Percentiles rank a stretch among this genome's conserved stretches.
phyloP scores from a whole-genome alignment of 2,329 filamentous ascomycete species.

The Colletotrichum eleusines region DNA sequence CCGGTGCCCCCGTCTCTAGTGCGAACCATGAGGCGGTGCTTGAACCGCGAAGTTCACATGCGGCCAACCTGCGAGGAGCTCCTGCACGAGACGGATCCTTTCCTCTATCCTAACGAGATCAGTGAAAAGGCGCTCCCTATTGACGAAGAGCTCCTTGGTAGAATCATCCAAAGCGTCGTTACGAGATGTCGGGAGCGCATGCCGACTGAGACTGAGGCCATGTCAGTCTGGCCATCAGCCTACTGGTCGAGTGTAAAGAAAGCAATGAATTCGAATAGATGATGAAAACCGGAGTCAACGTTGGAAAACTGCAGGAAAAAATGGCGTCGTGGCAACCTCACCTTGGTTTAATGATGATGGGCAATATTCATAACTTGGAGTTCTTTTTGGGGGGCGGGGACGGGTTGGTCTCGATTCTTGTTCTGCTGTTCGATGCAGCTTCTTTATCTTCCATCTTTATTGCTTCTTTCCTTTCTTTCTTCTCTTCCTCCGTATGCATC shows the following conservation, averaged over 20 bases:
- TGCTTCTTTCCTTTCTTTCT: constrained; percentile 4
- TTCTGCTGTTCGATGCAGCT: constrained; percentile 25
- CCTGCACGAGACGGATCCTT: constrained; percentile 69
- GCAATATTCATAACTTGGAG: constrained; percentile 41
- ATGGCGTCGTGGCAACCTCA: constrained; percentile 31
- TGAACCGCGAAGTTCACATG: constrained; percentile 71
- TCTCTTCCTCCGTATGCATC: constrained; percentile 13
- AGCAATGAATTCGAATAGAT: constrained; percentile 53
- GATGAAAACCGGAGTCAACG: constrained; percentile 29
- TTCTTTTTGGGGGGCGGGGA: constrained; percentile 17
- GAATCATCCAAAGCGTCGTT: constrained; percentile 74
- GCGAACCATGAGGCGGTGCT: constrained; percentile 71
- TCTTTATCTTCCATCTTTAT: not conserved
- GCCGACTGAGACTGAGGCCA: constrained; percentile 68
- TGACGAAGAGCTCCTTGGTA: constrained; percentile 70
- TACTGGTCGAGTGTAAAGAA: constrained; percentile 72
- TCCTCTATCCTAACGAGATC: constrained; percentile 72
- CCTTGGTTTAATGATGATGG: constrained; percentile 38
- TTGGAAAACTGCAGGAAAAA: constrained; percentile 38
- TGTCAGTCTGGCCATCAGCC: constrained; percentile 69
- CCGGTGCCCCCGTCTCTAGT: constrained; percentile 70
- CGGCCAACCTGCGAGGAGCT: constrained; percentile 75
- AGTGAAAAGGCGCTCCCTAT: constrained; percentile 68
- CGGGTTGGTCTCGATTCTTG: constrained; percentile 26
- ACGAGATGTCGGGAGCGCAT: constrained; percentile 68